A percentile compares a stretch with the other conserved stretches of the same genome.
phyloP scores from a whole-genome alignment of 495 filamentous ascomycete species.

The Symbiotaphrina buchneri region DNA sequence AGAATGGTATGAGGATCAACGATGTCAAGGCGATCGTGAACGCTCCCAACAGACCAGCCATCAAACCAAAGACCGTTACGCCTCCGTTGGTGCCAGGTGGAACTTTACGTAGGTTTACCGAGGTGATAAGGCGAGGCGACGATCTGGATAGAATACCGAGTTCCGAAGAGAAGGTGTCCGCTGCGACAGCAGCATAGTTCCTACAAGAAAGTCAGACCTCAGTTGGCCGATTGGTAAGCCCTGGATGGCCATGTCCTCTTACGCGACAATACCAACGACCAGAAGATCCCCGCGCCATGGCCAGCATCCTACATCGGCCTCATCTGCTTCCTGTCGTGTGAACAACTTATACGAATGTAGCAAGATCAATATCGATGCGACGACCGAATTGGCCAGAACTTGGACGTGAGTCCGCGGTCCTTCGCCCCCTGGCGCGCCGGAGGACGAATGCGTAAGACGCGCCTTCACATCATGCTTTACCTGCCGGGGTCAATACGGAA shows the following conservation, averaged over 20 bases:
- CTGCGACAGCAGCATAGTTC: constrained; percentile 78
- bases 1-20: constrained; percentile 46
- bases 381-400: constrained; percentile 72
- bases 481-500: constrained; percentile 13
- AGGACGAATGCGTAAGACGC: constrained; percentile 50
- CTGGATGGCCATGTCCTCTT: constrained; percentile 6
- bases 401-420: constrained; percentile 67
- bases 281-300: constrained; percentile 21
- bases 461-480: constrained; percentile 78
- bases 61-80: constrained; percentile 47
- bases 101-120: constrained; percentile 46
- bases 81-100: constrained; percentile 87
- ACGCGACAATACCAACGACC: constrained; percentile 30
- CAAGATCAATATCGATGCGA: constrained; percentile 50
- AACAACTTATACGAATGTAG: constrained; percentile 45
- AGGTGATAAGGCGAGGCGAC: constrained; percentile 69
- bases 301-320: constrained; percentile 11
- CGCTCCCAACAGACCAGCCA: constrained; percentile 54
- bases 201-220: constrained; percentile 4
- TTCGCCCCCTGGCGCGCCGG: constrained; percentile 51
- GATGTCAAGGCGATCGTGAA: constrained; percentile 45
- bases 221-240: neutral
- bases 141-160: constrained; percentile 70
- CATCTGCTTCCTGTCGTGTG: constrained; percentile 14
- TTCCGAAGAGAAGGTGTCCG: constrained; percentile 91